Percentiles rank a stretch among this genome's conserved stretches.
phyloP scores from a whole-genome alignment of 345 rosid species.

The Syzygium aqueum region DNA sequence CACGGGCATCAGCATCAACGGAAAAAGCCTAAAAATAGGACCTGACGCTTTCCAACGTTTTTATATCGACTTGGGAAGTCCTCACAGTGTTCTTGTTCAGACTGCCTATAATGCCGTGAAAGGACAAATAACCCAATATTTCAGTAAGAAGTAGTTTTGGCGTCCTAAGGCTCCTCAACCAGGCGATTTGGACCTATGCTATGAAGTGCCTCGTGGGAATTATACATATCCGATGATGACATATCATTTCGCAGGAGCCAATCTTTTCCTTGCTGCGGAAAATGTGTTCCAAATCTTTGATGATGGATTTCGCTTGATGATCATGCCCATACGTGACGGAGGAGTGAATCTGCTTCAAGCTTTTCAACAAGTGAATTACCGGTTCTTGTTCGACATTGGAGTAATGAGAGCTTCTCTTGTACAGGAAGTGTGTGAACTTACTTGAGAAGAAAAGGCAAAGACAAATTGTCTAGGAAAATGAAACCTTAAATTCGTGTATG shows the following conservation, averaged over 20 bases:
- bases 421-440: neutral
- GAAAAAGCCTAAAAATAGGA: neutral
- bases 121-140: neutral
- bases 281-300: neutral
- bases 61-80: neutral
- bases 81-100: neutral
- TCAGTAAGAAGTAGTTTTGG: neutral
- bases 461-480: neutral
- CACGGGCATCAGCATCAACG: neutral
- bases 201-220: neutral
- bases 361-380: neutral
- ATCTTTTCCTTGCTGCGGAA: neutral
- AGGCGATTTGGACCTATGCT: neutral
- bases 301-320: neutral
- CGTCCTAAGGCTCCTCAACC: neutral
- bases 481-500: neutral
- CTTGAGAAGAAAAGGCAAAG: neutral
- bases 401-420: neutral
- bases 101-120: neutral
- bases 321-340: neutral
- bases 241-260: neutral
- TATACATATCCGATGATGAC: neutral
- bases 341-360: neutral
- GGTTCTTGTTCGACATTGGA: neutral
- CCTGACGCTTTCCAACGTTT: neutral